Base-by-base conservation (phyloP, 139 green algal genomes). In the Chlorella ohadii region DNA sequence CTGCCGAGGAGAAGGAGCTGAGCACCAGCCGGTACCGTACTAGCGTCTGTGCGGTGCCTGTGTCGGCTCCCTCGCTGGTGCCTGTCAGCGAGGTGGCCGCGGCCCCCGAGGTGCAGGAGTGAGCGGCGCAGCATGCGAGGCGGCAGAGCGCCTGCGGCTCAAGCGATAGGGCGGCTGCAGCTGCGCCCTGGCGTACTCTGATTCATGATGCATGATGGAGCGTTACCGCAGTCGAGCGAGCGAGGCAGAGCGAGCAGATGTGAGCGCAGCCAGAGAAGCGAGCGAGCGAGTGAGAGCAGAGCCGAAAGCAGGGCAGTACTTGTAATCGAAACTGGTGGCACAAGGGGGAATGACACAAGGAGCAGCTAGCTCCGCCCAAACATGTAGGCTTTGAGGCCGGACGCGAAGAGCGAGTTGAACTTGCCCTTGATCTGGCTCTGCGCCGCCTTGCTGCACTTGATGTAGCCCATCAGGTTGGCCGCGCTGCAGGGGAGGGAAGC, bases 401-500 rank as follows among this genome's bases (percentile, higher is more conserved):
- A 72, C 0, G 80, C 80, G 67, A 86, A 82, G 20, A 86, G 65
- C 13, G 34, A 61, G 36, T 78, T 78, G 82, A 78, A 72, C 38
- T 68, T 73, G 2, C 86, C 86, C 77, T 88, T 85, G 68, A 90
- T 74, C 71, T 90, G 86, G 56, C 72, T 74, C 77, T 87, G 77
- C 27, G 93, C 92, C 78, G 97, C 92, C 68, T 93, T 94, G 87
- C 88, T 94, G 88, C 94, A 98, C 84, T 97, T 98, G 86, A 95
- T 94, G 90, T 98, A 98, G 12, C 96, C 96, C 19, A 91, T 84
- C 11, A 97, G 88, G 84, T 98, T 98, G 80, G 92, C 91, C 47
- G 82, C 80, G 55, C 76, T 82, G 57, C 76, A 17, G 51, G 51
- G 51, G 51, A 59, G 51, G 15, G 51, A 20, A 51, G 44, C 44